Evolutionary conservation across 306 rosid genomes (phyloP).

Genomic region (Trifolium pratense): DNA sequence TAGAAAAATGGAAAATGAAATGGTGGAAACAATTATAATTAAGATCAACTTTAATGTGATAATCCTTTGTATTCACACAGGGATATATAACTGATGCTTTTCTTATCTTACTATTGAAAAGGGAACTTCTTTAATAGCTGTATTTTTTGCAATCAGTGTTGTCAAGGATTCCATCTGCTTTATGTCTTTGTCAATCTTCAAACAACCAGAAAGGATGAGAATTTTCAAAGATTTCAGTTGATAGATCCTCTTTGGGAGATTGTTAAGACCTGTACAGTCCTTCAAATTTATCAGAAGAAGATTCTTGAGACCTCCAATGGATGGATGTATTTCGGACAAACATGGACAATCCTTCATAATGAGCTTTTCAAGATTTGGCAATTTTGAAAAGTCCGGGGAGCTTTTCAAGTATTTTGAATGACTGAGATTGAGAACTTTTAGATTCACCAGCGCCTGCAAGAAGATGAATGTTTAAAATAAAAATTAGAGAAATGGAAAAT

Average conservation of each 20-base stretch:
- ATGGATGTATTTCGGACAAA: conserved; percentile 32
- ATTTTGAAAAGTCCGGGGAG: conserved; percentile 45
- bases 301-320: conserved; percentile 34
- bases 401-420: conserved; percentile 11
- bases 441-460: conserved; percentile 2
- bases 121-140: conserved; percentile 39
- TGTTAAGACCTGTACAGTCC: conserved; percentile 22
- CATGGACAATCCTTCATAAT: conserved; percentile 30
- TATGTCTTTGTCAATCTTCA: conserved; percentile 41
- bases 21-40: neutral
- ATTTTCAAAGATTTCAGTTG: conserved; percentile 44
- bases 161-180: conserved; percentile 53
- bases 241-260: conserved; percentile 25
- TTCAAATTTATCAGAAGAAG: conserved; percentile 30
- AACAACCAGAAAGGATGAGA: conserved; percentile 54
- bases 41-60: too few species aligned
- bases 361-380: conserved; percentile 46
- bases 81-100: neutral
- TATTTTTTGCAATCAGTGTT: conserved; percentile 39
- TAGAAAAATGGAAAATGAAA: neutral
- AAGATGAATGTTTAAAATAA: neutral
- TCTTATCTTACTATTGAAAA: neutral
- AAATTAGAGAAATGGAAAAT: neutral
- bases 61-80: neutral
- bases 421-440: conserved; percentile 49